These are phyloP conservation scores for Corynascus novoguineensis DNA, from an alignment of 495 filamentous ascomycete species.

Conservation along the genomic window DNA sequence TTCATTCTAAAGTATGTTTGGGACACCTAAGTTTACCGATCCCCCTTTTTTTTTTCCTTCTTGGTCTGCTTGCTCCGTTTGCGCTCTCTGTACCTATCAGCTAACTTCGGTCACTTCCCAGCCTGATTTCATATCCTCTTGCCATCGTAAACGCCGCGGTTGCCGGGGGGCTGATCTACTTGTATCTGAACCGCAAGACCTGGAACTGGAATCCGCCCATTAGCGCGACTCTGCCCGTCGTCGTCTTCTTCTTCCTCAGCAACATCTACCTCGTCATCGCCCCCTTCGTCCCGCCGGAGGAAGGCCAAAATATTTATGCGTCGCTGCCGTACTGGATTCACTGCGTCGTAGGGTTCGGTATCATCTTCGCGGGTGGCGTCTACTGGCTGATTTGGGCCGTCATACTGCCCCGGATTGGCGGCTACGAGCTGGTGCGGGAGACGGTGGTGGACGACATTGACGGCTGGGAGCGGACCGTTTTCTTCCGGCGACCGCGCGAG, in stretches of 20 bases:
- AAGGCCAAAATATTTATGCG: constrained; percentile 40
- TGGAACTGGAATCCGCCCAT: constrained; percentile 42
- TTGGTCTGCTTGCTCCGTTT: too few relatives aligned
- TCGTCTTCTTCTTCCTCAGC: constrained; percentile 44
- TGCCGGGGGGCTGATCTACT: constrained; percentile 49
- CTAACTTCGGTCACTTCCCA: constrained; percentile 21
- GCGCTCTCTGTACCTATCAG: neutral
- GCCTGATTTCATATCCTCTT: constrained; percentile 56
- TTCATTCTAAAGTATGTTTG: constrained; percentile 53
- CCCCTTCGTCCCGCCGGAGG: constrained; percentile 39
- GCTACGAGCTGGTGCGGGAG: constrained; percentile 56
- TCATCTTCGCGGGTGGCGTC: constrained; percentile 44
- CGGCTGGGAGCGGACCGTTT: constrained; percentile 40
- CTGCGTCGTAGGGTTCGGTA: constrained; percentile 43
- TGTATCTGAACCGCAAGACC: constrained; percentile 47
- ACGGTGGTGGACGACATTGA: constrained; percentile 34
- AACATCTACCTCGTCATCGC: constrained; percentile 46
- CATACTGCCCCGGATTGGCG: constrained; percentile 52
- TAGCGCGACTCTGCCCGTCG: constrained; percentile 39
- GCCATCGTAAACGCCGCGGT: constrained; percentile 57
- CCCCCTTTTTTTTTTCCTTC: neutral
- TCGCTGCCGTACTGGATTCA: constrained; percentile 43
- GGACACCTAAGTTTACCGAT: too few relatives aligned
- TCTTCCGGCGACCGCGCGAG: constrained; percentile 22
- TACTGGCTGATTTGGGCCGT: constrained; percentile 73